Base-by-base conservation (phyloP, 2,329 filamentous ascomycete species). In the Fusarium udum region DNA sequence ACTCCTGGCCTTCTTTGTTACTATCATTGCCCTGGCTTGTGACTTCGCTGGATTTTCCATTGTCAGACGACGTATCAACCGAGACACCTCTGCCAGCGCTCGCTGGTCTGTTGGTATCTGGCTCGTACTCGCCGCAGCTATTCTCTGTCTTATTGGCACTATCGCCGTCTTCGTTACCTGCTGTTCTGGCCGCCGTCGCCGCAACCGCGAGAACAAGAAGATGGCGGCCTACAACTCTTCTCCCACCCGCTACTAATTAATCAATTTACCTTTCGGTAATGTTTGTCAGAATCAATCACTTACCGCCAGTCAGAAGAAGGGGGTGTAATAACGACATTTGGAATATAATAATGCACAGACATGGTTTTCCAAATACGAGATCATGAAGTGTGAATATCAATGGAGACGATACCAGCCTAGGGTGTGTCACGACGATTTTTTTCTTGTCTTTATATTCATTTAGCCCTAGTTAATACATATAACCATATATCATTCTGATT, bases 121-220 rank as follows among this genome's bases (percentile, higher is more conserved):
- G 90, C 87, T 88, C 15, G 80, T 88, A 4, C 83, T 92, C 20
- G 89, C 82, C 13, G 86, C 87, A 4, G 88, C 88, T 70, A 82
- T 91, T 67, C 84, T 85, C 74, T 82, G 86, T 26, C 84, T 92
- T 59, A 65, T 91, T 32, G 90, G 85, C 14, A 86, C 87, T 26
- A 69, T 90, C 60, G 74, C 92, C 56, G 85, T 92, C 64, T 87
- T 92, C 75, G 83, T 91, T 73, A 89, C 88, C 12, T 92, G 90
- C 85, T 91, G 87, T 82, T 85, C 85, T 61, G 83, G 84, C 14
- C 82, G 87, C n/a, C 74, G 81, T 67, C 78, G 80, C 45, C 81
- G 82, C 53, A 68, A 53, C 36, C 72, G 69, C 31, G 73, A 73
- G 67, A 69, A 65, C 45, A 73, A 65, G 70, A 80, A 80, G 74